Base-by-base conservation (phyloP, 345 rosid species). In the Eucalyptus erythrocorys region DNA sequence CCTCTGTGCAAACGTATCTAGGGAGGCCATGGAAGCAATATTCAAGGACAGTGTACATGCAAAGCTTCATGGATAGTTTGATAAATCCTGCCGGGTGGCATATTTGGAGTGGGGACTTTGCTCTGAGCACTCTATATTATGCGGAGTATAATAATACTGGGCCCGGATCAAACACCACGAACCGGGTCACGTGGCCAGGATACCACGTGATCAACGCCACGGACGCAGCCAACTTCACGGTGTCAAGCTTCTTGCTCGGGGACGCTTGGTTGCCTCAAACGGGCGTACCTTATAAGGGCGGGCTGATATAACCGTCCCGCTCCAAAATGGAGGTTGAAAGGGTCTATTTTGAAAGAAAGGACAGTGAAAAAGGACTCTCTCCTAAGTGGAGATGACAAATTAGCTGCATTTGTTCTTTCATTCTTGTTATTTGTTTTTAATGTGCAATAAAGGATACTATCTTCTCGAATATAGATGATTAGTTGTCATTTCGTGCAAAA, bases 11-110 rank as follows among this genome's bases (percentile, higher is more conserved):
- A 49, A 96, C 98, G 11, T 97, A 93, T 89, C 88, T 97, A 10
- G 99, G 99, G 53, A 89, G 99, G 90, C 99, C 99, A 7, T 97
- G 99, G 99, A 97, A 96, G 90, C 92, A 95, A 87, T 96, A 96
- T 87, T 96, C 99, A 11, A 92, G 98, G 48, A 94, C 99, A 3
- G 96, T 97, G 53, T 92, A 90, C 87, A 93, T 96, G 97, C 93
- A 95, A 81, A 90, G 89, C 40, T 94, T 85, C 90, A 84, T 96
- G 88, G 99, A 90, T 40, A 53, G 88, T 42, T 87, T 93, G 89
- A 91, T 97, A 85, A 89, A 96, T 88, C 95, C 96, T 8, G 94
- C 93, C 30, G 99, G 99, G 45, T 96, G 99, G 99, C 90, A 37
- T 12, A 90, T 26, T 15, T 97, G 99, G 99, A 90, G 84, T 12